Base-by-base conservation (phyloP, 2,329 filamentous ascomycete genomes). In the Claviceps spartinae region DNA sequence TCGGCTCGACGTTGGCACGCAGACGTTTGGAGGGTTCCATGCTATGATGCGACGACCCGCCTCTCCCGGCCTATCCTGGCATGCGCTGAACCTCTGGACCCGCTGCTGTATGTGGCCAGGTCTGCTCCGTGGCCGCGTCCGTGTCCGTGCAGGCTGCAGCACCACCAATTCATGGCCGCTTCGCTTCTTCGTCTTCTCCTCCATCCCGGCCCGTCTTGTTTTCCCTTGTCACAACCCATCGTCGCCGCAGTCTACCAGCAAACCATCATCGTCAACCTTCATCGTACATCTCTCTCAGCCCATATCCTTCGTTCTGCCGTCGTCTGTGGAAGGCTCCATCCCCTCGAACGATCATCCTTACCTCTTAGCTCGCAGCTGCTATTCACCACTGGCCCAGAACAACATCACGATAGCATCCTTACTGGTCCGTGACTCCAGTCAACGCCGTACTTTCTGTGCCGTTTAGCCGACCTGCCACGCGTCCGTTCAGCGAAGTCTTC, bases 211-310 rank as follows among this genome's bases (percentile, higher is more conserved):
- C 51, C 47, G 8, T 52, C 42, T n/a, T 30, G 20, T 48, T 41
- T 45, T 53, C 45, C 45, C 48, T 46, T 41, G 45, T 49, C 48
- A 51, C 52, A 38, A 38, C 13, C 37, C 42, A 40, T 49, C 36
- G 47, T 26, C 51, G 51, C 51, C 47, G 26, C 45, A 34, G 41
- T 43, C 40, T 43, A 3, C 11, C 41, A 24, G 41, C 20, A 34
- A 34, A 34, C 30, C 50, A 36, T 14, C 50, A 13, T 22, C 44
- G 7, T 20, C 24, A 34, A 34, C 24, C 18, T 24, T 52, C 42
- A n/a, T n/a, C 20, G 24, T 36, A 26, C 47, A 5, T n/a, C 47
- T 37, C 5, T 22, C 37, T 47, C 48, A 47, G 22, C 44, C n/a
- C 45, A 45, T 36, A 48, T 38, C 22, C 45, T 34, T 41, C 38